Percentiles rank a stretch among this genome's conserved stretches.
Evolutionary conservation across 2,329 filamentous ascomycete species (phyloP).

Genomic region (Cercospora sojina): DNA sequence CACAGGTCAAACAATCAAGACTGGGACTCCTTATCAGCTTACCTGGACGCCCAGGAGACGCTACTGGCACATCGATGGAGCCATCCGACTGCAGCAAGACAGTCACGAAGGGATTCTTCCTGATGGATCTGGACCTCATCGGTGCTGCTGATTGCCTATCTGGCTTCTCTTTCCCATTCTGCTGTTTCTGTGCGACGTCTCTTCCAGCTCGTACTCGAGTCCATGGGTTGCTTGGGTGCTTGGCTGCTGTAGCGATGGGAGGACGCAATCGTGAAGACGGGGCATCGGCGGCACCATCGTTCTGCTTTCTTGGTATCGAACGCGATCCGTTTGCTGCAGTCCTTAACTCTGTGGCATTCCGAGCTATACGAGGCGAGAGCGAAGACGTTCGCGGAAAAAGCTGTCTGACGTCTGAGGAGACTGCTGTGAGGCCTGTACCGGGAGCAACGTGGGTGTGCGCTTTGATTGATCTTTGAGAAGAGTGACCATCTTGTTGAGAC

Average conservation of each 20-base stretch:
- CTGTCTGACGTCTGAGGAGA: constrained; percentile 30
- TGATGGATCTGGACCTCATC: neutral
- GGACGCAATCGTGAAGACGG: neutral
- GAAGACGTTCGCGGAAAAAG: constrained; percentile 35
- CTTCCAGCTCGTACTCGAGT: constrained; percentile 25
- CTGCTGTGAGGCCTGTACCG: constrained; percentile 20
- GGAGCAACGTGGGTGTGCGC: constrained; percentile 18
- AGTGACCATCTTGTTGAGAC: neutral
- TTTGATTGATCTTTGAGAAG: neutral
- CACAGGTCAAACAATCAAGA: constrained; percentile 20
- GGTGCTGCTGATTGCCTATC: neutral
- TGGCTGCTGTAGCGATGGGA: constrained; percentile 14
- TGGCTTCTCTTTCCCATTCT: neutral
- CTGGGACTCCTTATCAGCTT: constrained; percentile 2
- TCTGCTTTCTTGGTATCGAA: constrained; percentile 10
- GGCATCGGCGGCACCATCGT: neutral
- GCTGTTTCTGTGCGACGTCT: neutral
- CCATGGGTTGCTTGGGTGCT: constrained; percentile 29
- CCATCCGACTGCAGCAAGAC: constrained; percentile 4
- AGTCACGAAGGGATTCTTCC: constrained; percentile 17
- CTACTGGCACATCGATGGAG: neutral
- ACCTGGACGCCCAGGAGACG: neutral
- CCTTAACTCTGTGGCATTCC: neutral
- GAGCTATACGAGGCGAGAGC: constrained; percentile 20
- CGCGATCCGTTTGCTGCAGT: neutral